Percentiles rank a stretch among this genome's conserved stretches.
Evolutionary conservation across 1,284 basidiomycete species (phyloP).

Genomic region (Vanrija pseudolonga): DNA sequence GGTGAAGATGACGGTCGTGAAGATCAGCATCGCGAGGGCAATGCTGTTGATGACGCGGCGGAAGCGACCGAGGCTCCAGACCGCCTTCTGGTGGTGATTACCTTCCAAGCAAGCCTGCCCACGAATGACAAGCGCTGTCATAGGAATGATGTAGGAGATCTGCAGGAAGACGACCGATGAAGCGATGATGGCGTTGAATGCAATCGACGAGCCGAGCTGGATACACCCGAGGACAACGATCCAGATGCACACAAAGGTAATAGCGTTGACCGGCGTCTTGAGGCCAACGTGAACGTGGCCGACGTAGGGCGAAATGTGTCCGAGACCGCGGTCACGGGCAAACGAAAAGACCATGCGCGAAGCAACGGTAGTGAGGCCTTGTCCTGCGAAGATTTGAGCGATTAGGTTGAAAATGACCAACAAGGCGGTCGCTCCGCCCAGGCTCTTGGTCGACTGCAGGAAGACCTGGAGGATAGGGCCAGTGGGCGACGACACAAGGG

Average conservation of each 20-base stretch:
- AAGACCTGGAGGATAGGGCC: constrained; percentile 64
- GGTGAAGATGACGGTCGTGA: constrained; percentile 54
- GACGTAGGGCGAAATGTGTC: constrained; percentile 56
- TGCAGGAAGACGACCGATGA: constrained; percentile 19
- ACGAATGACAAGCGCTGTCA: constrained; percentile 23
- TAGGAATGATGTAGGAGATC: constrained; percentile 39
- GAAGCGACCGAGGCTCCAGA: background rate
- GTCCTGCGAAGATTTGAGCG: constrained; percentile 37
- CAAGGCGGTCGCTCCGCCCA: constrained; percentile 54
- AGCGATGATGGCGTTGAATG: constrained; percentile 24
- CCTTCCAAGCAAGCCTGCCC: constrained; percentile 13
- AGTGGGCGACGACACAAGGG: constrained; percentile 56
- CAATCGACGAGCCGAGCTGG: constrained; percentile 34
- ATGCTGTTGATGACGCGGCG: constrained; percentile 34
- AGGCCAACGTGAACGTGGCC: constrained; percentile 51
- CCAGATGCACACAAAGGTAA: constrained; percentile 54
- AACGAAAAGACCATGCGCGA: constrained; percentile 66
- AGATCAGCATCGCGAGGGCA: constrained; percentile 45
- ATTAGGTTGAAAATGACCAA: constrained; percentile 45
- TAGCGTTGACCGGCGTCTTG: constrained; percentile 57
- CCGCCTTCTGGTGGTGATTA: background rate
- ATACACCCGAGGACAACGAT: background rate
- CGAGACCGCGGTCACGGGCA: constrained; percentile 62
- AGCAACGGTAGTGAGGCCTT: constrained; percentile 59
- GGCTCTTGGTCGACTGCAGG: constrained; percentile 60